These are phyloP conservation scores for Trichoderma brevicompactum DNA, from an alignment of 2,329 filamentous ascomycete genomes.

Conservation along the genomic window DNA sequence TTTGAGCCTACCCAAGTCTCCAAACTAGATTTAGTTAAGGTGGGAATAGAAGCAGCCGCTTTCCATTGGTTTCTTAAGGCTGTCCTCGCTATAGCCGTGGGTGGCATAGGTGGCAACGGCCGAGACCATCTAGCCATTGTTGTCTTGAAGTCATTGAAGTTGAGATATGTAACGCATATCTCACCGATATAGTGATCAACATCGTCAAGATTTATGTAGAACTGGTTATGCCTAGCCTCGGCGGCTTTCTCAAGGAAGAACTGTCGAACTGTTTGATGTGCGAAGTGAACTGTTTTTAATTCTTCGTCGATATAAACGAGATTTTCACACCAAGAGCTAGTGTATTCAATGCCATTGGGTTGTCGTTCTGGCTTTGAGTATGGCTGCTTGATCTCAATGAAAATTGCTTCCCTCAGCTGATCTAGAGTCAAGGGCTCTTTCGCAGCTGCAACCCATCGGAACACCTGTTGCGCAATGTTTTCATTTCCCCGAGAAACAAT, in stretches of 20 bases:
- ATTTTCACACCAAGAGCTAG: conserved; percentile 42
- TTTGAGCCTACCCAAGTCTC: background rate
- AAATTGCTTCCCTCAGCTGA: conserved; percentile 46
- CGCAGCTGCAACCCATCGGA: conserved; percentile 39
- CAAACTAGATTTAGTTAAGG: background rate
- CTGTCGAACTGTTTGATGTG: conserved; percentile 41
- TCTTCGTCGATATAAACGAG: conserved; percentile 42
- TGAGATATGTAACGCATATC: conserved; percentile 47
- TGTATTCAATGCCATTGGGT: conserved; percentile 37
- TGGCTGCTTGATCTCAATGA: conserved; percentile 39
- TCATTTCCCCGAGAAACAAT: conserved; percentile 23
- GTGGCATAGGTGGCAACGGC: conserved; percentile 8
- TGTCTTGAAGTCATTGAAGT: conserved; percentile 46
- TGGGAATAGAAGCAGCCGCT: background rate
- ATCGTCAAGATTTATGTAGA: conserved; percentile 34
- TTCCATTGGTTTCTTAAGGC: background rate
- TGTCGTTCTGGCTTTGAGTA: conserved; percentile 35
- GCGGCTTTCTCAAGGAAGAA: conserved; percentile 33
- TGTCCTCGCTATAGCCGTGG: background rate
- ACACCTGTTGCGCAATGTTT: conserved; percentile 8
- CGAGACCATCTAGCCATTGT: conserved; percentile 30
- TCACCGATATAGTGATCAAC: conserved; percentile 41
- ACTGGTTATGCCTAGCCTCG: conserved; percentile 1
- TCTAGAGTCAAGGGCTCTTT: conserved; percentile 41
- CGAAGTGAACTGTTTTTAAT: conserved; percentile 40